Evolutionary conservation across 139 green algal species (phyloP).

Genomic region (Tetraselmis chui): DNA sequence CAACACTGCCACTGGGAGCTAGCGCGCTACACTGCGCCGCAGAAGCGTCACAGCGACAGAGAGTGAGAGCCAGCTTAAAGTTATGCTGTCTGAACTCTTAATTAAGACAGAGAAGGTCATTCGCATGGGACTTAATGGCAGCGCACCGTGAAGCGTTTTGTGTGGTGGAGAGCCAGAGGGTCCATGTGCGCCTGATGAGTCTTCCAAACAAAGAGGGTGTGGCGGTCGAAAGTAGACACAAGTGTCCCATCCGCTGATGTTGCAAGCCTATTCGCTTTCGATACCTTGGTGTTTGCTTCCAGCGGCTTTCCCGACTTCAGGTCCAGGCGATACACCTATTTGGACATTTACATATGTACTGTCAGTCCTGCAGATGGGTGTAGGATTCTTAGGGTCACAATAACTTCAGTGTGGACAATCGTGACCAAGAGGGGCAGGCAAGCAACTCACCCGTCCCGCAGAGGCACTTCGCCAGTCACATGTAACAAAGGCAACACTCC

Average conservation of each 20-base stretch:
- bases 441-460: neutral
- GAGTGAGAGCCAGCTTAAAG: too few species aligned
- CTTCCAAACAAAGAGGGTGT: conserved; percentile 56
- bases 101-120: conserved; percentile 8
- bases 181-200: conserved; percentile 18
- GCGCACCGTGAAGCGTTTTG: conserved; percentile 57
- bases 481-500: conserved; percentile 1
- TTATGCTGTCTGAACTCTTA: too few species aligned
- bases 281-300: conserved; percentile 15
- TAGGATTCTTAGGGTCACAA: neutral
- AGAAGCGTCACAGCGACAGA: too few species aligned
- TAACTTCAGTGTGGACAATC: neutral
- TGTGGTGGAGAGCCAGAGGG: conserved; percentile 57
- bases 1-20: conserved; percentile 1
- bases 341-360: neutral
- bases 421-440: neutral
- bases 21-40: neutral
- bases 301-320: conserved; percentile 1
- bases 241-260: conserved; percentile 19
- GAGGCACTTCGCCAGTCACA: neutral
- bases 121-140: neutral
- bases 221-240: conserved; percentile 45
- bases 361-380: neutral
- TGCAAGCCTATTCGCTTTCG: neutral
- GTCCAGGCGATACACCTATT: neutral